These are phyloP conservation scores for Exophiala phaeomuriformis DNA, from an alignment of 2,329 filamentous ascomycete species.

Conservation along the genomic window DNA sequence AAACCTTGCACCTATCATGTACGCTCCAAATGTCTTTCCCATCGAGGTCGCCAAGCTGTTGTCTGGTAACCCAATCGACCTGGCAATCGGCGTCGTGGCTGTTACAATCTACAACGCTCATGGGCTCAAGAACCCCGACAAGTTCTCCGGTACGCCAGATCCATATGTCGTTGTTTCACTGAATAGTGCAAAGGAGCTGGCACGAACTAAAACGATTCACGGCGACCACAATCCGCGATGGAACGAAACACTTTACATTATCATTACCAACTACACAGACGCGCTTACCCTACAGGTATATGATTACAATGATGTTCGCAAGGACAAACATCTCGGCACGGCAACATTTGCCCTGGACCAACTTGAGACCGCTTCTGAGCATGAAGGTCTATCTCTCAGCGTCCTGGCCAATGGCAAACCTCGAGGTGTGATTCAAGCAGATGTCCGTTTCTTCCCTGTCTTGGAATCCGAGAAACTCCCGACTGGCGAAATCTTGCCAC, in stretches of 20 bases:
- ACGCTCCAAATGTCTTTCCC: constrained; percentile 92
- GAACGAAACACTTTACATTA: constrained; percentile 95
- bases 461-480: constrained; percentile 63
- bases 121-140: constrained; percentile 90
- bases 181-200: constrained; percentile 73
- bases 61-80: constrained; percentile 84
- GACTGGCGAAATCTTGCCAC: constrained; percentile 70
- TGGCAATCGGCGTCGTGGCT: constrained; percentile 88
- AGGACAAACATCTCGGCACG: constrained; percentile 88
- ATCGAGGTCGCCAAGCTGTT: constrained; percentile 99
- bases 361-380: constrained; percentile 66
- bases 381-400: constrained; percentile 79
- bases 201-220: constrained; percentile 77
- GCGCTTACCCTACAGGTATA: constrained; percentile 75
- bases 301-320: constrained; percentile 92
- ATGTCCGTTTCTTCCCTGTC: constrained; percentile 93
- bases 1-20: constrained; percentile 95
- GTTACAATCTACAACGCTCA: constrained; percentile 85
- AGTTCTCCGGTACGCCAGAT: constrained; percentile 84
- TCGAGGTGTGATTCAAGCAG: constrained; percentile 69
- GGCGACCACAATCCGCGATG: constrained; percentile 83
- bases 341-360: constrained; percentile 80
- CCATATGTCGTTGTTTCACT: constrained; percentile 81
- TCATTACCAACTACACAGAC: constrained; percentile 85
- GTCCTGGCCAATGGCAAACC: constrained; percentile 76